Conservation (phyloP, 2,329 filamentous ascomycete species). For the Colletotrichum cereale region DNA sequence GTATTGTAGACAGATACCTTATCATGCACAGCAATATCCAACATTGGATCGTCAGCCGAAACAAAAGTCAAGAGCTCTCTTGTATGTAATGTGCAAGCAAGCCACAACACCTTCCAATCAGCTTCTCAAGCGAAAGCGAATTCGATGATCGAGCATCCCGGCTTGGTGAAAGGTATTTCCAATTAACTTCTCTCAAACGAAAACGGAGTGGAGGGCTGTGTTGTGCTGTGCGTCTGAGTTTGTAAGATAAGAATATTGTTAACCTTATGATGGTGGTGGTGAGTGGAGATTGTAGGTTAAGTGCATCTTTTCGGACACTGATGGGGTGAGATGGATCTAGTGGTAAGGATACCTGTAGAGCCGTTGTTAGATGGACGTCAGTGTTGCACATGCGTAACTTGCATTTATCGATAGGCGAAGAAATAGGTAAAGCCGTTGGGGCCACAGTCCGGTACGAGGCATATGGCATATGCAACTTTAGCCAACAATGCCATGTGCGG, state of each 20-base stretch:
- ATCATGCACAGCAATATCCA: too few relatives aligned
- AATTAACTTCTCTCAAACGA: too few relatives aligned
- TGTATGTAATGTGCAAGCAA: neutral
- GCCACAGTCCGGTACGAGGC: neutral
- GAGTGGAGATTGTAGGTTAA: neutral
- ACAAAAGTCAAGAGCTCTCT: neutral
- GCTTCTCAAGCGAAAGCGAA: neutral
- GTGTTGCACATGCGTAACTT: neutral
- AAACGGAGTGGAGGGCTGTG: too few relatives aligned
- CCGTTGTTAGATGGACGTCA: neutral
- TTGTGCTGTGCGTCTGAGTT: neutral
- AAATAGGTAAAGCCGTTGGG: neutral
- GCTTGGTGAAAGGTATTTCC: neutral
- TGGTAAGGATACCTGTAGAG: too few relatives aligned
- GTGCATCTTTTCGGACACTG: neutral
- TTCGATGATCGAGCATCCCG: neutral
- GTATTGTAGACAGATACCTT: too few relatives aligned
- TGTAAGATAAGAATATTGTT: neutral
- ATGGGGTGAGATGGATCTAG: neutral
- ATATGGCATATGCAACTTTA: constrained; percentile 12
- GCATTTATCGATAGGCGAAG: neutral
- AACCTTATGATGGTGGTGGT: neutral
- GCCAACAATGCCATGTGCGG: constrained; percentile 26
- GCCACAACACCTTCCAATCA: neutral
- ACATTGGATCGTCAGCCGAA: neutral